phyloP scores from a whole-genome alignment of 2,329 filamentous ascomycete genomes.

The Cladobotryum protrusum region DNA sequence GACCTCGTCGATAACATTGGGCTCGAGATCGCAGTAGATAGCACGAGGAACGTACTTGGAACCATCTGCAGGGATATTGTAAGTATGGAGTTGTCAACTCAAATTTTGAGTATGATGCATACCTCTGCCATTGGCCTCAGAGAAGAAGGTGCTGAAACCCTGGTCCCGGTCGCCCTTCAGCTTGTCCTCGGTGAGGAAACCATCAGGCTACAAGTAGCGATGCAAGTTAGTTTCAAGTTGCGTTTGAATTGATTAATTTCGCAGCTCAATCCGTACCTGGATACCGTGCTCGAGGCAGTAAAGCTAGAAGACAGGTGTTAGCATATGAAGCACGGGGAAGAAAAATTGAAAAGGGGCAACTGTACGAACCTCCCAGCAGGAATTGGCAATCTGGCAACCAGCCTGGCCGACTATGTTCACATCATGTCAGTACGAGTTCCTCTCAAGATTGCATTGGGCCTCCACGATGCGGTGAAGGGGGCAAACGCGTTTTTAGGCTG shows the following conservation, averaged over 20 bases:
- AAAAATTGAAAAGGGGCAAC: not conserved
- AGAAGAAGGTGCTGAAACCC: conserved; percentile 99
- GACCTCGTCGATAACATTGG: conserved; percentile 98
- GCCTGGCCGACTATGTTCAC: conserved; percentile 85
- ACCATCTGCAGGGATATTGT: conserved; percentile 56
- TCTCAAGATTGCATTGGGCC: conserved; percentile 2
- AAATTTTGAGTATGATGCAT: not conserved
- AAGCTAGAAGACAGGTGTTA: conserved; percentile 55
- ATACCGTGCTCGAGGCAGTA: conserved; percentile 99
- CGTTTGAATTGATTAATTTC: conserved; percentile 3
- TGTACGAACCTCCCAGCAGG: conserved; percentile 95
- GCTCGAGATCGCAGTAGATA: conserved; percentile 99
- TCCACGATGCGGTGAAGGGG: conserved; percentile 38
- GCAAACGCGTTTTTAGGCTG: conserved; percentile 12
- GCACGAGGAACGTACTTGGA: conserved; percentile 98
- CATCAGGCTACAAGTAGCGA: conserved; percentile 67
- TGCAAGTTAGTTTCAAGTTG: conserved; percentile 7
- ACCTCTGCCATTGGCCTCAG: conserved; percentile 68
- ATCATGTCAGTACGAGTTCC: conserved; percentile 42
- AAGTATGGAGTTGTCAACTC: not conserved
- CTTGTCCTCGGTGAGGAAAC: conserved; percentile 96
- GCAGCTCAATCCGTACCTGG: conserved; percentile 56
- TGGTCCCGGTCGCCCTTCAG: conserved; percentile 90
- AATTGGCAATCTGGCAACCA: conserved; percentile 99
- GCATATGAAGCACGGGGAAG: conserved; percentile 10